These are phyloP conservation scores for Nakazawaea ernobii DNA, from an alignment of 805 yeast genomes.

Conservation along the genomic window DNA sequence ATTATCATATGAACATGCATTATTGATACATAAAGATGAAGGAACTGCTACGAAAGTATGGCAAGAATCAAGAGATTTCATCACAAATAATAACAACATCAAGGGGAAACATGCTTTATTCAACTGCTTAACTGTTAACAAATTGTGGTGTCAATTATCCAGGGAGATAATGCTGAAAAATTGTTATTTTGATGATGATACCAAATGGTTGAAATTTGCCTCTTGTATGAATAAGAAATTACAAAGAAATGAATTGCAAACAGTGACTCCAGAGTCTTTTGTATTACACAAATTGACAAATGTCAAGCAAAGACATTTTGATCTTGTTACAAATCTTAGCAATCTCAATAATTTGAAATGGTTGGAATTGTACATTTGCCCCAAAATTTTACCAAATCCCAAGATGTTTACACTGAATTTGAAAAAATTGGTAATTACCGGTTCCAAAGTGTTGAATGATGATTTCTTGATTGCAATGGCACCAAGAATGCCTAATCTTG, in stretches of 20 bases:
- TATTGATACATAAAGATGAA: slow-evolving; percentile 55
- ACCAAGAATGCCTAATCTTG: slow-evolving; percentile 50
- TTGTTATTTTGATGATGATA: slow-evolving; percentile 46
- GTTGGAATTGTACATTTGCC: slow-evolving; percentile 83
- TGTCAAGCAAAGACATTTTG: slow-evolving; percentile 49
- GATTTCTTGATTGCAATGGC: slow-evolving; percentile 47
- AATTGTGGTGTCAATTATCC: slow-evolving; percentile 55
- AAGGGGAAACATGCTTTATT: slow-evolving; percentile 31
- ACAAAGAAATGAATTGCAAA: neutral
- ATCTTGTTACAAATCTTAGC: slow-evolving; percentile 32
- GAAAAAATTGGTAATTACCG: slow-evolving; percentile 59
- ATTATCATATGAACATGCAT: slow-evolving; percentile 60
- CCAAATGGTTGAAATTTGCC: slow-evolving; percentile 38
- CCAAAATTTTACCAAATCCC: slow-evolving; percentile 54
- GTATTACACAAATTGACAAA: slow-evolving; percentile 62
- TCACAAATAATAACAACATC: slow-evolving; percentile 7
- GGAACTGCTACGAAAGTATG: slow-evolving; percentile 40
- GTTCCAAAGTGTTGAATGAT: slow-evolving; percentile 61
- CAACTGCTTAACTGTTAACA: slow-evolving; percentile 66
- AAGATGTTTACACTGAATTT: slow-evolving; percentile 36
- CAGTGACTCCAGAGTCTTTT: slow-evolving; percentile 31
- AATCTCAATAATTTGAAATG: slow-evolving; percentile 49
- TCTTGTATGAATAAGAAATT: slow-evolving; percentile 9
- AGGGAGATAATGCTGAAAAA: slow-evolving; percentile 48
- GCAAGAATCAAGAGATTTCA: slow-evolving; percentile 17